Conservation (phyloP, 2,329 filamentous ascomycete genomes). For the Ramichloridium luteum region DNA sequence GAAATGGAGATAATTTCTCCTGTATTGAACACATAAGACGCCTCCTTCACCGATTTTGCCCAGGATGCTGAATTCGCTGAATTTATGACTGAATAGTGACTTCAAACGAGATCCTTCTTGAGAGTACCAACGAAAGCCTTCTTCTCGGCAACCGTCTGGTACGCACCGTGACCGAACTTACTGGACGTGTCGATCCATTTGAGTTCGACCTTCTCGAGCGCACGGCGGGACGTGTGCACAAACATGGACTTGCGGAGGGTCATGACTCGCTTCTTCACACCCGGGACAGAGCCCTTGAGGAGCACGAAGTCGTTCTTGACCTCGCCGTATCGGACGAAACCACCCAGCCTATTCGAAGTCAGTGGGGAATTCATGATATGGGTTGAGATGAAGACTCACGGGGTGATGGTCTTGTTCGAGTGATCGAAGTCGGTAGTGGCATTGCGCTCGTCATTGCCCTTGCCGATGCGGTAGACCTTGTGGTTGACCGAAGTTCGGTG, state of each 20-base stretch:
- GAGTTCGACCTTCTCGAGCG: constrained; percentile 97
- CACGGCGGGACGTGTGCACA: constrained; percentile 86
- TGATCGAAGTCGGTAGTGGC: constrained; percentile 91
- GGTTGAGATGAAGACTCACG: constrained; percentile 54
- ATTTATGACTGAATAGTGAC: constrained; percentile 25
- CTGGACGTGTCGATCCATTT: constrained; percentile 99
- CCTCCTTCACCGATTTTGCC: neutral
- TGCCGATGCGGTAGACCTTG: constrained; percentile 99
- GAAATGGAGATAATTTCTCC: no score
- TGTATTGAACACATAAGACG: neutral
- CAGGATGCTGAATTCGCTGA: constrained; percentile 1
- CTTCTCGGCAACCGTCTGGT: constrained; percentile 98
- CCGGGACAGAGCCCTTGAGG: constrained; percentile 93
- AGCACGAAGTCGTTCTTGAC: constrained; percentile 99
- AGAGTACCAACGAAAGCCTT: constrained; percentile 92
- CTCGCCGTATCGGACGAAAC: constrained; percentile 98
- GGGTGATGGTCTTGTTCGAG: constrained; percentile 99
- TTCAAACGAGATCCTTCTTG: constrained; percentile 94
- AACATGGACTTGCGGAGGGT: constrained; percentile 99
- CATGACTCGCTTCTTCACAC: constrained; percentile 99
- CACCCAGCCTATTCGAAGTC: constrained; percentile 63
- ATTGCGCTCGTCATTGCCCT: constrained; percentile 80
- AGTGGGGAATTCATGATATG: constrained; percentile 15
- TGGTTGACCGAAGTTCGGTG: constrained; percentile 99
- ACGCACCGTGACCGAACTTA: constrained; percentile 99